These are phyloP conservation scores for Trichocomaceae sp. DNA, from an alignment of 2,329 filamentous ascomycete species.

Conservation along the genomic window DNA sequence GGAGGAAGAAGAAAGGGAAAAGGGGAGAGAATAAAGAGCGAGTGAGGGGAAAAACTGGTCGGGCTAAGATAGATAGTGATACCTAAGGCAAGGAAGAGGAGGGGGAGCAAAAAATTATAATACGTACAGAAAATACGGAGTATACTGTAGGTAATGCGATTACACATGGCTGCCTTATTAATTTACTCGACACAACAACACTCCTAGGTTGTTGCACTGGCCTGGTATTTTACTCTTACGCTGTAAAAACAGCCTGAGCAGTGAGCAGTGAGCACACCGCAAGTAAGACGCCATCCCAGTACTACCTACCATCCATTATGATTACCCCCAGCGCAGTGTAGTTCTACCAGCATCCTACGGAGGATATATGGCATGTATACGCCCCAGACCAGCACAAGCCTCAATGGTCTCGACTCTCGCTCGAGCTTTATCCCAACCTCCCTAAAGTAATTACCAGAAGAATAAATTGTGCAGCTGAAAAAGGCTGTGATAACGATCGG, in stretches of 20 bases:
- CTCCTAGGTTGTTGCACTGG: background rate
- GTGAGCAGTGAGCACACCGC: no score
- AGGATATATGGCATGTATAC: background rate
- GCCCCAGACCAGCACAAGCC: background rate
- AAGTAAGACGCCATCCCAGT: background rate
- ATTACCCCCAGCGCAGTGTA: no score
- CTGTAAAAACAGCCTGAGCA: background rate
- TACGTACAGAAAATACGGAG: background rate
- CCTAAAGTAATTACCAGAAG: background rate
- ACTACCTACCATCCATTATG: background rate
- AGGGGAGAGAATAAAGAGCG: background rate
- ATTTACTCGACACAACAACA: background rate
- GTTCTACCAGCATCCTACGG: background rate
- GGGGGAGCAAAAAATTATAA: background rate
- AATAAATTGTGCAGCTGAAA: background rate
- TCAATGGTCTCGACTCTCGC: background rate
- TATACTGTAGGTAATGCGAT: background rate
- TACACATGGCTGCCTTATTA: background rate
- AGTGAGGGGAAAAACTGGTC: background rate
- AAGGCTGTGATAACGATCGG: background rate
- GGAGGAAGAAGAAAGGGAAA: constrained; percentile 16
- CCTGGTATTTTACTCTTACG: background rate
- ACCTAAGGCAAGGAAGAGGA: background rate
- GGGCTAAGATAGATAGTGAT: background rate
- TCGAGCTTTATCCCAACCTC: background rate